Evolutionary conservation across 2,329 filamentous ascomycete genomes (phyloP), one percentile per base, ranked within the genome.

Genomic region (Pestalotiopsis sp.): DNA sequence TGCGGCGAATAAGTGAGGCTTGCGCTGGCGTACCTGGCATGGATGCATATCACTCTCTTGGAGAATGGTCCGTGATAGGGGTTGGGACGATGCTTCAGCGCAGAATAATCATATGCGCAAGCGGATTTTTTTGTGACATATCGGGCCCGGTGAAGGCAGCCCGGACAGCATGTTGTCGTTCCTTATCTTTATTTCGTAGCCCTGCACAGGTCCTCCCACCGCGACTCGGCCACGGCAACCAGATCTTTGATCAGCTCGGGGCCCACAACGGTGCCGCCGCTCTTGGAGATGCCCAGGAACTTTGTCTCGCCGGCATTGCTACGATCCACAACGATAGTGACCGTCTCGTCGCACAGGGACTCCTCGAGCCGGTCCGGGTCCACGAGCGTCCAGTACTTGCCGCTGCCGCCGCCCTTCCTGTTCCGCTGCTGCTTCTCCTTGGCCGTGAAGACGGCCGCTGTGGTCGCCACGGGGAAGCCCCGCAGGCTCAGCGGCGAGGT

Each of bases 291-390:
- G 63, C 86, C 88, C 71, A 93, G 73, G 20, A 97, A 83, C 73
- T 85, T 86, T 3, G 84, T 85, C 63, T 83, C 81, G 1, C 82
- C 86, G n/a, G 30, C 30, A 9, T 76, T 74, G 13, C 77, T 81
- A 68, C 82, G 82, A 76, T 95, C 92, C n/a, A 97, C 88, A 62
- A 96, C 90, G 40, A 97, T 82, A 2, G 91, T 94, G n/a, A 96
- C 83, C n/a, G 81, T 86, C 84, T 99, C 96, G 69, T 90, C 85
- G 76, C 94, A 97, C 57, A 97, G 81, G 9, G 87, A 88, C 81
- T 98, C 96, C 81, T 99, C 96, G 73, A 97, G 91, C 24, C 89
- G 88, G 81, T 99, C 96, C 2, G 94, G 94, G 81, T 99, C 96
- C 6, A 92, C 88, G 67, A 99, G 80, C 2, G 98, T 83, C 93